Conservation (phyloP, 805 yeast species). For the Helenozyma baotianmanensis region DNA sequence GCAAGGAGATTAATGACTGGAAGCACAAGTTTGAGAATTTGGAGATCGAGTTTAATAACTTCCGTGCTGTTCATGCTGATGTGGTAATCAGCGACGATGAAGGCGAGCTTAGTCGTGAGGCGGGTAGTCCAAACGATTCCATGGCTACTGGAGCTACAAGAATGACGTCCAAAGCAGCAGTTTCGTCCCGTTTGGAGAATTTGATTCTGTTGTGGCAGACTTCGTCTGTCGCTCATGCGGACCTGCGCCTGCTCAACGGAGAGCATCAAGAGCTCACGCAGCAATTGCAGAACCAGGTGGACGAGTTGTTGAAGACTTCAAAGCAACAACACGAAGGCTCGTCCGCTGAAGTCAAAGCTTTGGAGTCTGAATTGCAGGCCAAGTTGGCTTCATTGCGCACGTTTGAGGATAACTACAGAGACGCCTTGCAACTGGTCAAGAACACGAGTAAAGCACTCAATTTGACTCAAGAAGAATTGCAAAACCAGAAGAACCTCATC, state of each 20-base stretch:
- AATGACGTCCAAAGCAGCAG: conserved; percentile 23
- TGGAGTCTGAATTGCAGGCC: conserved; percentile 28
- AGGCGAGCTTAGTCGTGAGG: conserved; percentile 13
- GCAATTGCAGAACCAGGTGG: conserved; percentile 52
- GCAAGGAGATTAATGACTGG: conserved; percentile 45
- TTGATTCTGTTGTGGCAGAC: conserved; percentile 32
- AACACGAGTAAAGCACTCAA: conserved; percentile 73
- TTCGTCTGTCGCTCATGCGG: conserved; percentile 9
- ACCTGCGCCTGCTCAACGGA: conserved; percentile 4
- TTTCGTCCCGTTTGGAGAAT: conserved; percentile 32
- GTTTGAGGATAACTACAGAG: conserved; percentile 63
- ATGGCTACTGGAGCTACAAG: conserved; percentile 18
- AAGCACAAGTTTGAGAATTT: conserved; percentile 43
- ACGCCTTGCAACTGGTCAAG: conserved; percentile 65
- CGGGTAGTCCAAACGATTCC: conserved; percentile 15
- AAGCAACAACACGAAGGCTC: conserved; percentile 38
- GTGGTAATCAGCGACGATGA: conserved; percentile 28
- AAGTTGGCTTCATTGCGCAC: conserved; percentile 27
- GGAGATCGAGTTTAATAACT: conserved; percentile 39
- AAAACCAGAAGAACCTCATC: conserved; percentile 52
- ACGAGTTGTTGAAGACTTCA: conserved; percentile 47
- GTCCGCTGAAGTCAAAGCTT: conserved; percentile 26
- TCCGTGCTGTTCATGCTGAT: conserved; percentile 32
- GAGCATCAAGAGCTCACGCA: conserved; percentile 25
- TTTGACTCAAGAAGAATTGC: conserved; percentile 67